phyloP scores from a whole-genome alignment of 768 basidiomycete genomes.

The Mycena crocata region DNA sequence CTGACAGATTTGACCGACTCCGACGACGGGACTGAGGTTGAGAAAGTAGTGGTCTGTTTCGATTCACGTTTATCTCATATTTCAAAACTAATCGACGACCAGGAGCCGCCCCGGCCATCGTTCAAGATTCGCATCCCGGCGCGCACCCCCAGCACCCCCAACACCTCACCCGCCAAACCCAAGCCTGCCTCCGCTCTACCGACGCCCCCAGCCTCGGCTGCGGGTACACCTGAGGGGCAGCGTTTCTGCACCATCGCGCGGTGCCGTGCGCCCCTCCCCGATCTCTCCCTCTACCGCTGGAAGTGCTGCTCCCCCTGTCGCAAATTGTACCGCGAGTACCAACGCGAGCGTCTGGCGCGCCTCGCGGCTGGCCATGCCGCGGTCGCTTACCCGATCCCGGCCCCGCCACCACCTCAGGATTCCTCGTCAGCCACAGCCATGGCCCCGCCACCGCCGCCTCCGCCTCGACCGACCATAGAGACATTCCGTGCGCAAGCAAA shows the following conservation, averaged over 20 bases:
- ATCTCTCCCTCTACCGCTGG: conserved; percentile 29
- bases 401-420: not conserved
- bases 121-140: conserved; percentile 35
- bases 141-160: conserved; percentile 19
- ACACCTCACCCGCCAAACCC: not conserved
- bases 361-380: not conserved
- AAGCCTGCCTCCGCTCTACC: conserved; percentile 14
- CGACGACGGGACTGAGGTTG: conserved; percentile 12
- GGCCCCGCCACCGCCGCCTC: not conserved
- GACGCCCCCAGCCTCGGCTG: conserved; percentile 14
- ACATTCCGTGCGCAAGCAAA: conserved; percentile 1
- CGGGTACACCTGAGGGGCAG: conserved; percentile 11
- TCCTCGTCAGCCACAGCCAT: not conserved
- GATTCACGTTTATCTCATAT: not conserved
- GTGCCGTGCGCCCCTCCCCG: conserved; percentile 28
- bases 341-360: conserved; percentile 28
- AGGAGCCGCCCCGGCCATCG: conserved; percentile 21
- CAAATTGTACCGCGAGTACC: conserved; percentile 33
- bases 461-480: not conserved
- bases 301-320: conserved; percentile 33
- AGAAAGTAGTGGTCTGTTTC: conserved; percentile 10
- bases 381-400: no score
- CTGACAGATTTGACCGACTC: conserved; percentile 25
- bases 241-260: conserved; percentile 33
- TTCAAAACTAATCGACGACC: not conserved